These are phyloP conservation scores for Fagopyrum homotropicum DNA, from an alignment of 148 eudicot species.

Conservation along the genomic window DNA sequence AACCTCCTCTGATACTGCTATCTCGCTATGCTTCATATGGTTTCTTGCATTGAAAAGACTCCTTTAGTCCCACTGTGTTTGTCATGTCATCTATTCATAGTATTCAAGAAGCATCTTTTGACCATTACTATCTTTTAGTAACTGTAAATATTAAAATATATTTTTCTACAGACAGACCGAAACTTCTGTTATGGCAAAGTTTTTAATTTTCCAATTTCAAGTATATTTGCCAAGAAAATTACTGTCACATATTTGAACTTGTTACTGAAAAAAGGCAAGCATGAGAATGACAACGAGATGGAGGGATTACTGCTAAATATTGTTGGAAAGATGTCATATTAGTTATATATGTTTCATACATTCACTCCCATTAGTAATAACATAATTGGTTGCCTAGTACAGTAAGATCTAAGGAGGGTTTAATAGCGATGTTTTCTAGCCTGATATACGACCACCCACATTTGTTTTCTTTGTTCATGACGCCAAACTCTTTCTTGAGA, in stretches of 20 bases:
- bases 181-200: neutral
- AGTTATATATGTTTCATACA: neutral
- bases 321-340: neutral
- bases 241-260: neutral
- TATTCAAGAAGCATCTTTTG: neutral
- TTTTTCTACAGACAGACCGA: neutral
- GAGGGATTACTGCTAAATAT: neutral
- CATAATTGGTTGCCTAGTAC: too few species aligned
- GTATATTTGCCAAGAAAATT: neutral
- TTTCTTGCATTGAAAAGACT: neutral
- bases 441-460: conserved; percentile 93
- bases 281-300: neutral
- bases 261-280: neutral
- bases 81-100: neutral
- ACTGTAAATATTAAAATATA: neutral
- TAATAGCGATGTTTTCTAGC: conserved; percentile 43
- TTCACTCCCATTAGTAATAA: neutral
- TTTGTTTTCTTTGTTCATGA: conserved; percentile 98
- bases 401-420: neutral
- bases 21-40: neutral
- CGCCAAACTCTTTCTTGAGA: conserved; percentile 83
- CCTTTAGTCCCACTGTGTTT: neutral
- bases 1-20: conserved; percentile 84
- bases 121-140: neutral
- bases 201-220: neutral